Percentiles rank a stretch among this genome's conserved stretches.
Conservation (phyloP, 257 asterid genomes). For the Ballota nigra region DNA sequence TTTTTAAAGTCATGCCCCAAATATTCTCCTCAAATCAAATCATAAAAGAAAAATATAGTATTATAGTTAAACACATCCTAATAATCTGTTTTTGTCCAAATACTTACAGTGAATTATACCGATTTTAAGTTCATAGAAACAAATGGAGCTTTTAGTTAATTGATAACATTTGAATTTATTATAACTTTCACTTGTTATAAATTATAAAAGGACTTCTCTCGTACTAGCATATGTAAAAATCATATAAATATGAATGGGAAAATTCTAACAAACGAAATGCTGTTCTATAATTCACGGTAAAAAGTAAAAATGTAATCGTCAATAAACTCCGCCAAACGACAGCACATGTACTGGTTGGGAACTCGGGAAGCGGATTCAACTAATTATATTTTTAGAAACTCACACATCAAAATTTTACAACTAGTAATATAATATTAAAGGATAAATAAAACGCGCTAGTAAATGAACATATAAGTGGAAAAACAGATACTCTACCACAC, state of each 20-base stretch:
- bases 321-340: neutral
- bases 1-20: too few species aligned
- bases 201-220: neutral
- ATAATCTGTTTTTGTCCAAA: too few species aligned
- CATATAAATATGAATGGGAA: too few species aligned
- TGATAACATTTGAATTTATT: neutral
- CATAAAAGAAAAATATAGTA: too few species aligned
- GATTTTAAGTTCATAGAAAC: neutral
- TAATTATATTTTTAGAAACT: neutral
- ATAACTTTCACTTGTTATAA: too few species aligned
- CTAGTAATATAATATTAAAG: neutral
- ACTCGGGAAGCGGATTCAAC: neutral
- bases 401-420: neutral
- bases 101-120: neutral
- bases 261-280: neutral
- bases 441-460: neutral
- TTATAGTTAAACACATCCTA: neutral
- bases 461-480: neutral
- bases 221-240: too few species aligned
- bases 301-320: neutral
- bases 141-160: neutral
- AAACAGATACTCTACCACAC: neutral
- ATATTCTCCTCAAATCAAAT: too few species aligned
- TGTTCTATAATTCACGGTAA: neutral
- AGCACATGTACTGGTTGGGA: neutral